These are phyloP conservation scores for Anethum foeniculum DNA, from an alignment of 140 eudicot genomes.

Conservation along the genomic window DNA sequence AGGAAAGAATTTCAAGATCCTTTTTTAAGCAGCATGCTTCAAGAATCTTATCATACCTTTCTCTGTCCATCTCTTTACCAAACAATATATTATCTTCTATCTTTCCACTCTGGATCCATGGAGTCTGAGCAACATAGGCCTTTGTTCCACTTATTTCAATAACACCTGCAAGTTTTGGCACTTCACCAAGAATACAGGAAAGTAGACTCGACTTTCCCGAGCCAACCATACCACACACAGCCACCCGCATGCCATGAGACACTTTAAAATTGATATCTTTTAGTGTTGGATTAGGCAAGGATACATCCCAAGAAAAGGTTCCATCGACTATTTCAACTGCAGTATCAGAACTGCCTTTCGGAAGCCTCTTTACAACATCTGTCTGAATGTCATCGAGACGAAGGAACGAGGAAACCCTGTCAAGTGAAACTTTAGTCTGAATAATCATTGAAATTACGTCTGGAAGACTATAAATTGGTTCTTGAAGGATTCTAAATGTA, in stretches of 20 bases:
- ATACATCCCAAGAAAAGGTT: conserved; percentile 66
- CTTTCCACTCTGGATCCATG: conserved; percentile 98
- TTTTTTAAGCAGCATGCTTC: conserved; percentile 84
- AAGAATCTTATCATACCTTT: conserved; percentile 57
- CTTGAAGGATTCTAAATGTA: conserved; percentile 79
- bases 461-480: conserved; percentile 77
- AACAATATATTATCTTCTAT: conserved; percentile 86
- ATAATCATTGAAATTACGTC: conserved; percentile 69
- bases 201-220: conserved; percentile 87
- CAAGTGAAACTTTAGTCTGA: conserved; percentile 94
- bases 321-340: conserved; percentile 69
- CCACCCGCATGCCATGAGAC: conserved; percentile 72
- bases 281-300: conserved; percentile 40
- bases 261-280: conserved; percentile 57
- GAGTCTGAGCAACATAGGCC: conserved; percentile 87
- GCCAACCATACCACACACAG: conserved; percentile 90
- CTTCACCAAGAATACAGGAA: conserved; percentile 73
- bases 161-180: conserved; percentile 67
- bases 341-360: conserved; percentile 30
- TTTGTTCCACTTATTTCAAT: conserved; percentile 57
- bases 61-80: conserved; percentile 74
- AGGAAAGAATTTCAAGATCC: conserved; percentile 73
- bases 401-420: conserved; percentile 69
- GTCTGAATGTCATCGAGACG: conserved; percentile 57
- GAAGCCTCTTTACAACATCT: conserved; percentile 49